Base-by-base conservation (phyloP, 495 filamentous ascomycete species). In the Penicillium paxilli region DNA sequence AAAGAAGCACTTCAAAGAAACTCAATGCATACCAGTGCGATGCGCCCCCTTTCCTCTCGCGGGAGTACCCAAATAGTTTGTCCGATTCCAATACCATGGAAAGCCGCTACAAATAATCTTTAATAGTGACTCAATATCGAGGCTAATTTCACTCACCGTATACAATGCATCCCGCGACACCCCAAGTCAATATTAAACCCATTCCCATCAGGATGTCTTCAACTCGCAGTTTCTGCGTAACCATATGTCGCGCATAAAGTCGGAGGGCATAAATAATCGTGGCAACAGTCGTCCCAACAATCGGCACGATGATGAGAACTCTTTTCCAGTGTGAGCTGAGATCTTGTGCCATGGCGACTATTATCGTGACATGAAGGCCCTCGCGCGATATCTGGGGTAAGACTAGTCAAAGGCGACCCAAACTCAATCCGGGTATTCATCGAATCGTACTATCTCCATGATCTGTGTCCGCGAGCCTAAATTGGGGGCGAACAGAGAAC, bases 161-260 rank as follows among this genome's bases (percentile, higher is more conserved):
- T 25, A 67, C 25, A 6, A 53, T 48, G 22, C 47, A 62, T 4
- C 51, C 49, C 14, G 61, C 49, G 14, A 52, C 47, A 2, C 64
- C 58, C 42, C 61, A 67, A 1, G 58, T 57, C 10, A 49, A 51
- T 0, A 67, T 8, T 12, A 67, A 28, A 6, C 61, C 61, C 4
- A 62, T 42, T 0, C 58, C 64, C 58, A 67, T 58, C n/a, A 67
- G 37, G 1, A 42, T 2, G 21, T 67, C 64, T 21, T 60, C 64
- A 3, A 54, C 17, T 8, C 52, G 49, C n/a, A 60, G 24, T 16
- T 26, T 42, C 8, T 48, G 22, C 14, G 17, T 33, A 2, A 37
- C 25, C 5, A 64, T 25, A 16, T 47, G 42, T 12, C 55, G 55
- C 32, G 52, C 49, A 44, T 53, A 62, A 7, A 67, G 38, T 21